Base-by-base conservation (phyloP, 1,284 basidiomycete genomes). In the Heterobasidion parviporum region DNA sequence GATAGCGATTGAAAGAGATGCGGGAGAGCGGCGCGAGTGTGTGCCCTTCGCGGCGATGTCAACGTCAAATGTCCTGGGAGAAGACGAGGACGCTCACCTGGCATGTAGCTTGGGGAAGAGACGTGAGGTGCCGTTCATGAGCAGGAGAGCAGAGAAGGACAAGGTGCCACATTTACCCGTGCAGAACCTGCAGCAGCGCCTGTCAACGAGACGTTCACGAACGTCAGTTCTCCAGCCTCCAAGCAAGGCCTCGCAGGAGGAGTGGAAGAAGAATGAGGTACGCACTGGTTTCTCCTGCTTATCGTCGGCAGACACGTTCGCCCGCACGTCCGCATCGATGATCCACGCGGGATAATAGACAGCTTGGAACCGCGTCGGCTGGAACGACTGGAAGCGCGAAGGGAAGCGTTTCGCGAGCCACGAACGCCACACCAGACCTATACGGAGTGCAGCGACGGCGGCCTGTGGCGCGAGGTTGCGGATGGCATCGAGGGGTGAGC, bases 291-390 rank as follows among this genome's bases (percentile, higher is more conserved):
- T 20, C 16, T 48, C 47, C 47, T 48, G n/a, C n/a, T 8, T 20
- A 15, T 48, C 16, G 20, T 20, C 47, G 12, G 18, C 38, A 10
- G n/a, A 32, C 26, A 59, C 57, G 14, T 60, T 65, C 9, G 67
- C 74, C 57, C 75, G 68, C 14, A 82, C 62, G 63, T 81, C 76
- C 6, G 74, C 77, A 60, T 82, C 80, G 36, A 84, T 67, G 35
- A 82, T 67, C 84, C 84, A 87, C 7, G 72, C 74, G 1, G 84
- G 84, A 53, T 82, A 76, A 62, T 85, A 87, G 3, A 82, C 66
- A 8, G 83, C 74, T 54, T 70, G 66, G 26, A 72, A 60, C 45
- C 64, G 67, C 10, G 60, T 63, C 34, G 72, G 72, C 51, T 58
- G 65, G 4, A 68, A 56, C 10, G 67, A 60, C 41, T 61, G 57